Conservation (phyloP, 305 asterid species). For the Fraxinus latifolia region DNA sequence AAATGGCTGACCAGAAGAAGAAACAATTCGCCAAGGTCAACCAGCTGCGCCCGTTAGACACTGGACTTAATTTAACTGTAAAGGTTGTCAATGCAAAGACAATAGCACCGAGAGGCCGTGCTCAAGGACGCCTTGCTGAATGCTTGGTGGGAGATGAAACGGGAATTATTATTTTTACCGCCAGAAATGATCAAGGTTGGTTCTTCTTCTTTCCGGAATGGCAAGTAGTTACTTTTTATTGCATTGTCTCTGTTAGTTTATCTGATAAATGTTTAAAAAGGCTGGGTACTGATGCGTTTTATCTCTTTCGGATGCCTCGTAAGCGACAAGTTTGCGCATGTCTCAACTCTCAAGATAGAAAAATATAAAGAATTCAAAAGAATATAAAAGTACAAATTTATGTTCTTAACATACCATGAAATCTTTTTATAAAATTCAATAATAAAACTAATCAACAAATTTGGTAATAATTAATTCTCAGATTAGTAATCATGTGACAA, state of each 20-base stretch:
- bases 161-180: conserved; percentile 56
- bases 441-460: neutral
- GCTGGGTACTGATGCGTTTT: neutral
- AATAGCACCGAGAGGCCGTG: conserved; percentile 60
- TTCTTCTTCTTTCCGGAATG: neutral
- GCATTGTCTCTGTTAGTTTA: neutral
- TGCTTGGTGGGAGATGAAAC: conserved; percentile 83
- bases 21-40: conserved; percentile 51
- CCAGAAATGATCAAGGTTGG: conserved; percentile 76
- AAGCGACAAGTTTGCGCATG: neutral
- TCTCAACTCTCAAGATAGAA: neutral
- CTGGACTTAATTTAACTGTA: conserved; percentile 50
- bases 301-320: neutral
- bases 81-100: conserved; percentile 57
- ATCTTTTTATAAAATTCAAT: neutral
- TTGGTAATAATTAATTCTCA: neutral
- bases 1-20: conserved; percentile 68
- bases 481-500: neutral
- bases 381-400: neutral
- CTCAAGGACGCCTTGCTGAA: conserved; percentile 56
- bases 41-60: conserved; percentile 59
- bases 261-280: neutral
- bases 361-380: neutral
- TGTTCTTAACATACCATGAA: neutral
- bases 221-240: neutral